Evolutionary conservation across 495 filamentous ascomycete species (phyloP).

Genomic region (Penicillium dipodomyicola): DNA sequence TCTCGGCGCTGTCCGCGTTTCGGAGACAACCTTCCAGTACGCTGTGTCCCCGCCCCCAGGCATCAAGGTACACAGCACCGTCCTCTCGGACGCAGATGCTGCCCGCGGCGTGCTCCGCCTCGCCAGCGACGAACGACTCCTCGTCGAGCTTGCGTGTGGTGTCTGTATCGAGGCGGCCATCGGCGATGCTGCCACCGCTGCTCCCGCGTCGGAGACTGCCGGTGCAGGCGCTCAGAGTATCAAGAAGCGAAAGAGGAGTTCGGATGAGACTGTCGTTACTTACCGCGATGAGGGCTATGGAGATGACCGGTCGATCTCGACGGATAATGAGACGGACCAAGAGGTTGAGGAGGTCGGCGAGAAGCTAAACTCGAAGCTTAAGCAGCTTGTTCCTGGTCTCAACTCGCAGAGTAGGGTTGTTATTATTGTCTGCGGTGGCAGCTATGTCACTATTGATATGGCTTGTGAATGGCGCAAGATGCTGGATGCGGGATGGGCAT

Average conservation of each 20-base stretch:
- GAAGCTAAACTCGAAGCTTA: constrained; percentile 49
- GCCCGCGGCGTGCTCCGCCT: constrained; percentile 71
- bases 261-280: constrained; percentile 9
- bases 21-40: constrained; percentile 67
- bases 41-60: constrained; percentile 40
- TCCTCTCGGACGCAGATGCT: constrained; percentile 77
- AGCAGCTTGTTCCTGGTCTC: constrained; percentile 57
- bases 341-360: constrained; percentile 24
- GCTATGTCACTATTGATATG: constrained; percentile 66
- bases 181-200: constrained; percentile 31
- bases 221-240: constrained; percentile 22
- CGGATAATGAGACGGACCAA: constrained; percentile 33
- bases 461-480: constrained; percentile 59
- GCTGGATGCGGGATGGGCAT: constrained; percentile 42
- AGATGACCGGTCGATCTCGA: constrained; percentile 38
- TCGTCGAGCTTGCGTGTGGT: constrained; percentile 83
- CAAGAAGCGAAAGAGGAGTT: constrained; percentile 41
- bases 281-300: constrained; percentile 41
- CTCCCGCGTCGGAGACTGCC: constrained; percentile 14
- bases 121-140: constrained; percentile 75
- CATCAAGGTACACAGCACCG: constrained; percentile 58
- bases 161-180: constrained; percentile 65
- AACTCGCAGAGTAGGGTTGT: constrained; percentile 67
- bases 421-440: constrained; percentile 83
- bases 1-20: constrained; percentile 74